These are phyloP conservation scores for Aspergillus arachidicola DNA, from an alignment of 2,329 filamentous ascomycete genomes.

Conservation along the genomic window DNA sequence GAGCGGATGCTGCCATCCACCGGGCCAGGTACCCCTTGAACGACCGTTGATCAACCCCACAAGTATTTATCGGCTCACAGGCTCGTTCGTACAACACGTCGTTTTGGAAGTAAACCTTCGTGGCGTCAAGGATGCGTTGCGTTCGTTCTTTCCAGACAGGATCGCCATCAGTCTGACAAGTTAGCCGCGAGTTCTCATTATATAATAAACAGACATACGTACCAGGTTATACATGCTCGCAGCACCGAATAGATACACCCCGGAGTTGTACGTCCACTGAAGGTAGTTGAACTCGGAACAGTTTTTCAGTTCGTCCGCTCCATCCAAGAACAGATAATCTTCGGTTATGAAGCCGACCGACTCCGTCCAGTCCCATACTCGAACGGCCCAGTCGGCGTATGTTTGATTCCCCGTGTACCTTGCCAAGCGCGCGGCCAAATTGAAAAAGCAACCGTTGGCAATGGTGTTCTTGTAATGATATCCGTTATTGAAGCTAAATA, in stretches of 20 bases:
- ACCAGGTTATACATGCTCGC: slow-evolving; percentile 60
- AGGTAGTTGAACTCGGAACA: slow-evolving; percentile 56
- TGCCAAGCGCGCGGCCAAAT: slow-evolving; percentile 33
- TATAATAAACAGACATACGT: slow-evolving; percentile 19
- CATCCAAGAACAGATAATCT: slow-evolving; percentile 58
- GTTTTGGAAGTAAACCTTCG: slow-evolving; percentile 55
- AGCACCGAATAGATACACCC: slow-evolving; percentile 57
- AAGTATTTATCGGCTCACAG: slow-evolving; percentile 58
- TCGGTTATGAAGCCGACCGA: slow-evolving; percentile 54
- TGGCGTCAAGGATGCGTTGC: slow-evolving; percentile 56
- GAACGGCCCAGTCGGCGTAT: slow-evolving; percentile 66
- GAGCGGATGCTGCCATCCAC: slow-evolving; percentile 60
- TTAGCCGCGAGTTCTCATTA: neutral
- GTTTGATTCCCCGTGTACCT: slow-evolving; percentile 36
- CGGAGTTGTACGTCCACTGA: slow-evolving; percentile 62
- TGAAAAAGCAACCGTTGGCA: slow-evolving; percentile 37
- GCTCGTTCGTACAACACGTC: slow-evolving; percentile 61
- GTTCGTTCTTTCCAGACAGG: slow-evolving; percentile 56
- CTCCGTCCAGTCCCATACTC: slow-evolving; percentile 61
- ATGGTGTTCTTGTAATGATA: slow-evolving; percentile 40
- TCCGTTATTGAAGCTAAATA: slow-evolving; percentile 37
- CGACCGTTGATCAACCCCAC: slow-evolving; percentile 65
- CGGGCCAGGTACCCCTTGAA: slow-evolving; percentile 69
- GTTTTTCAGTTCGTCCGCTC: slow-evolving; percentile 53
- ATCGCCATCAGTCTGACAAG: slow-evolving; percentile 36